Evolutionary conservation across 2,329 filamentous ascomycete species (phyloP), one percentile per base, ranked within the genome.

Genomic region (Magnaporthiopsis poae): DNA sequence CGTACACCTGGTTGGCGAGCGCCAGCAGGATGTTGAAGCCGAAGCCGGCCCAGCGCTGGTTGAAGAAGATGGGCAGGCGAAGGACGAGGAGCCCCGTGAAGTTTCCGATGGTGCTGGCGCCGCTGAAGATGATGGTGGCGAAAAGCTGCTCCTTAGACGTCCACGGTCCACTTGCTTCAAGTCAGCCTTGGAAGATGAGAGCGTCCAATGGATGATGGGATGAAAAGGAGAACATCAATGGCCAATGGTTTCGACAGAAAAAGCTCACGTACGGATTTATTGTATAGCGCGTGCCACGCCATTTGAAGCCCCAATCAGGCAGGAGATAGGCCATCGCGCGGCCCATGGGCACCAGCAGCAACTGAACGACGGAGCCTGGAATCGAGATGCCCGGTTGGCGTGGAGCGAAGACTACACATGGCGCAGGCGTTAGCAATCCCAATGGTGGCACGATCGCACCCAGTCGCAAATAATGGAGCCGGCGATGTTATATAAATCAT

Each of bases 121-220:
- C 75, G 18, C 77, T 77, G 67, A 73, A 77, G 0, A 73, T 79
- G 68, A 80, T 79, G 0, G 77, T 80, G 0, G 75, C 70, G 62
- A 80, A 77, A 71, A 80, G 76, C 67, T 80, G 78, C 70, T 80
- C 78, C 68, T 80, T 80, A 69, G 75, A 77, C 0, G 74, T 76
- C 77, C 78, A 80, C 0, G 76, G 78, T 0, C 78, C 78, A 56
- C 46, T 56, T 56, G 5, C 46, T 56, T 25, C 21, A 9, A 56
- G 46, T 56, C 46, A 56, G 46, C 21, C n/a, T 25, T 9, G 46
- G n/a, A 3, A 21, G n/a, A n/a, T 56, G 13, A 25, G 46, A 56
- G 46, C 46, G 1, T 9, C n/a, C 18, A 2, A n/a, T 11, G 46
- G n/a, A 56, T 5, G n/a, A 56, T 3, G 46, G 9, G 2, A 79